These are phyloP conservation scores for Kodamaea arcana DNA, from an alignment of 1,139 yeast species.

Conservation along the genomic window DNA sequence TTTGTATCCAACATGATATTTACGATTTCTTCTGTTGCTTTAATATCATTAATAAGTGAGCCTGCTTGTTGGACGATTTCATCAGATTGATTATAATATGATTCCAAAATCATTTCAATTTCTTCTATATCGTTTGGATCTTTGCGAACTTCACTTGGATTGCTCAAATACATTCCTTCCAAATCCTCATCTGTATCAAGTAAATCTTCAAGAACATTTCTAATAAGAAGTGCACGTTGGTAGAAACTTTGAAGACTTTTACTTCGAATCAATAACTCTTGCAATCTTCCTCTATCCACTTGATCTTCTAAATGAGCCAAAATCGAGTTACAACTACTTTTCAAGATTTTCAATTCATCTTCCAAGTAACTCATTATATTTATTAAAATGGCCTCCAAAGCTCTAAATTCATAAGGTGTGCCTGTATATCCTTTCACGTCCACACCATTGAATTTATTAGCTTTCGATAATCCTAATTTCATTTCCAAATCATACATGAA, in stretches of 20 bases:
- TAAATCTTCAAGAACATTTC: constrained; percentile 83
- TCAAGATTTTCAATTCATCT: constrained; percentile 76
- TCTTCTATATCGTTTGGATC: constrained; percentile 56
- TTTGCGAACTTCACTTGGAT: constrained; percentile 25
- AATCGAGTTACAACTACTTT: constrained; percentile 70
- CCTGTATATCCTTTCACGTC: too few species aligned
- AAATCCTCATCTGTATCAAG: constrained; percentile 87
- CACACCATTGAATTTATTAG: constrained; percentile 11
- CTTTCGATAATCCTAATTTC: constrained; percentile 51
- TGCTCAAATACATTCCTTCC: constrained; percentile 75
- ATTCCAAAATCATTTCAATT: constrained; percentile 84
- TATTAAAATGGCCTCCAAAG: constrained; percentile 81
- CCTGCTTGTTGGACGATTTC: constrained; percentile 95
- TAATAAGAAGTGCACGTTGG: constrained; percentile 77
- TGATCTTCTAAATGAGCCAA: constrained; percentile 79
- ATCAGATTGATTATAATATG: constrained; percentile 92
- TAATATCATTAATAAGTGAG: constrained; percentile 75
- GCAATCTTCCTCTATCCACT: constrained; percentile 77
- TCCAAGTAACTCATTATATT: constrained; percentile 81
- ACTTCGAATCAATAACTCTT: constrained; percentile 74
- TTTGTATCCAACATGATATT: constrained; percentile 93
- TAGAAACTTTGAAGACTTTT: constrained; percentile 76
- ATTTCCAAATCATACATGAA: constrained; percentile 86
- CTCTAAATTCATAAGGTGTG: constrained; percentile 77
- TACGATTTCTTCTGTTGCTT: constrained; percentile 93